Percentiles rank a stretch among this genome's conserved stretches.
These are phyloP conservation scores for Hippophae rhamnoides DNA, from an alignment of 306 rosid species.

Conservation along the genomic window DNA sequence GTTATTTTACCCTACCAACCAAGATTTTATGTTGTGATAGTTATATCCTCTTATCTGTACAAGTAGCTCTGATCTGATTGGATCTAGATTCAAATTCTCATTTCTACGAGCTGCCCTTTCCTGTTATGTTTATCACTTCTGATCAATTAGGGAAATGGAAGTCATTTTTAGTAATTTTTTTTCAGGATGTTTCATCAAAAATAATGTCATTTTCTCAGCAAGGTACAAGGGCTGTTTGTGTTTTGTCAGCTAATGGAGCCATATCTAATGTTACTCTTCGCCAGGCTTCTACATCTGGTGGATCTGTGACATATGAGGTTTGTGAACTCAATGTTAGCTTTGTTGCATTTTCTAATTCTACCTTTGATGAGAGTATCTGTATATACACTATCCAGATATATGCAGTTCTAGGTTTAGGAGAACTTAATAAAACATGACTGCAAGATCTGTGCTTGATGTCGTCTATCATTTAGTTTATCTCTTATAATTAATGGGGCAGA, in stretches of 20 bases:
- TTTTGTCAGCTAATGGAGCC: conserved; percentile 62
- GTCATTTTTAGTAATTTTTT: conserved; percentile 7
- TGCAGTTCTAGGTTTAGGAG: neutral
- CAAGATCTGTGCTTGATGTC: too few species aligned
- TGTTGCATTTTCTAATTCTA: too few species aligned
- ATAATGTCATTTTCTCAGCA: conserved; percentile 53
- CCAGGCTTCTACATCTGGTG: conserved; percentile 57
- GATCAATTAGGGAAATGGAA: neutral
- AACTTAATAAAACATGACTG: too few species aligned
- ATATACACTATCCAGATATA: neutral
- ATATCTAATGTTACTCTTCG: conserved; percentile 68
- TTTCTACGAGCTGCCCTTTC: neutral
- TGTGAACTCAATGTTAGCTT: conserved; percentile 9
- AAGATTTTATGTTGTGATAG: too few species aligned
- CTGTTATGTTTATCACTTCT: neutral
- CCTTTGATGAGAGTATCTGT: too few species aligned
- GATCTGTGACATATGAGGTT: conserved; percentile 88
- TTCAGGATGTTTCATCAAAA: conserved; percentile 53
- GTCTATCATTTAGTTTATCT: too few species aligned
- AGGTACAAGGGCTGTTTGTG: conserved; percentile 48
- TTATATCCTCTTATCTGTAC: too few species aligned
- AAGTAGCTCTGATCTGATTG: too few species aligned
- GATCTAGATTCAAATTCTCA: neutral
- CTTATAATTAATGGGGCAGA: too few species aligned
- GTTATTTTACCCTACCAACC: too few species aligned